These are phyloP conservation scores for Boletus rubroflammeus DNA, from an alignment of 768 basidiomycete genomes.

Conservation along the genomic window DNA sequence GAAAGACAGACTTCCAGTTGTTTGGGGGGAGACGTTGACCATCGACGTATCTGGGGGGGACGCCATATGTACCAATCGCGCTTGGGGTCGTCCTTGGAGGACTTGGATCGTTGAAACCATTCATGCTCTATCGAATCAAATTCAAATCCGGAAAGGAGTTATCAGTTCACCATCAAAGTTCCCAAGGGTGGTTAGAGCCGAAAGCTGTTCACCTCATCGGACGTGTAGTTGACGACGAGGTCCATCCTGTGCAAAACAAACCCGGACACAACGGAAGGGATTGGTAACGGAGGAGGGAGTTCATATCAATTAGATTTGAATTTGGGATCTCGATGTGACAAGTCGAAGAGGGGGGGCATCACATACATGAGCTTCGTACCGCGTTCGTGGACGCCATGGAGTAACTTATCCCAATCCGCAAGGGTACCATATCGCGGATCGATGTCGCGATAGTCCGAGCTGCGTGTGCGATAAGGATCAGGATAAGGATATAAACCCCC, in stretches of 20 bases:
- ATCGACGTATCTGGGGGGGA: constrained; percentile 49
- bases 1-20: constrained; percentile 69
- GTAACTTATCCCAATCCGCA: constrained; percentile 53
- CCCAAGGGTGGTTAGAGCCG: neutral
- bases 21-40: constrained; percentile 62
- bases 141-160: neutral
- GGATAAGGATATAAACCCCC: constrained; percentile 2
- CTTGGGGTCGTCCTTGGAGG: constrained; percentile 50
- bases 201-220: constrained; percentile 46
- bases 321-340: constrained; percentile 16
- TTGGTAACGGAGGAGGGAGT: neutral
- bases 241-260: constrained; percentile 52
- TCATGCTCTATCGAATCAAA: constrained; percentile 44
- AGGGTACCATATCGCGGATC: constrained; percentile 65
- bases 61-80: constrained; percentile 80
- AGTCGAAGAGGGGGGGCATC: neutral
- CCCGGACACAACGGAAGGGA: constrained; percentile 5
- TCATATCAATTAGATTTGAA: constrained; percentile 1
- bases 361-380: constrained; percentile 70
- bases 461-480: constrained; percentile 24
- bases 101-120: constrained; percentile 65
- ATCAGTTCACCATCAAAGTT: constrained; percentile 1
- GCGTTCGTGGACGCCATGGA: constrained; percentile 51
- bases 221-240: constrained; percentile 72
- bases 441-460: constrained; percentile 63